Conservation (phyloP, 176 grass and related monocot species). For the Tillandsia fasciculata region DNA sequence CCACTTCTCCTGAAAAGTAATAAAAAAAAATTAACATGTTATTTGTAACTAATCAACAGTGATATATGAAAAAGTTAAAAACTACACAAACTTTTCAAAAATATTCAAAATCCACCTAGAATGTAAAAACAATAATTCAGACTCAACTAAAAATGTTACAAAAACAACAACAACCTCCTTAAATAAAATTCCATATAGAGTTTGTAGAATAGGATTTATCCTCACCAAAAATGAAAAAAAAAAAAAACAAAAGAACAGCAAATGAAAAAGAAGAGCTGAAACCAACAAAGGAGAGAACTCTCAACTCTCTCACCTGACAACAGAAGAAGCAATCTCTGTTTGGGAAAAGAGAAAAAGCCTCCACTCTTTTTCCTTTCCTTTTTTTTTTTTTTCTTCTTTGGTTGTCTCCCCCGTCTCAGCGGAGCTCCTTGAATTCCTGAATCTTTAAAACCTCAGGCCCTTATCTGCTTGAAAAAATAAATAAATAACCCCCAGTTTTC, state of each 20-base stretch:
- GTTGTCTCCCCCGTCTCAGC: no score
- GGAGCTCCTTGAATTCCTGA: no score
- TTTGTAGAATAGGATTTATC: no score
- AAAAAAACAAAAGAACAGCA: neutral
- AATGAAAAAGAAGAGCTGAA: neutral
- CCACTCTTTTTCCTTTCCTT: neutral
- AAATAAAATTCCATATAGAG: neutral
- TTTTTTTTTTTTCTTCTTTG: no score
- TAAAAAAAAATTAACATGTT: slow-evolving; percentile 1
- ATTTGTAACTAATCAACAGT: neutral
- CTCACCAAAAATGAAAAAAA: no score
- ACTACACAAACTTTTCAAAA: slow-evolving; percentile 1
- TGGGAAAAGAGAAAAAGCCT: neutral
- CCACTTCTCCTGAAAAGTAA: slow-evolving; percentile 15
- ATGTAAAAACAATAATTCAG: neutral
- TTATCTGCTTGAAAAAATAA: no score
- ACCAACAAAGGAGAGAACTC: neutral
- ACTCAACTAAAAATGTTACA: neutral
- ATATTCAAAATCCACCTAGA: neutral
- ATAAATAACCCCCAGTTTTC: neutral
- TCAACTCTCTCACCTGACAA: slow-evolving; percentile 1
- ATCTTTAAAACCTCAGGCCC: no score
- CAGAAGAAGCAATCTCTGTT: neutral
- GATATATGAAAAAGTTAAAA: neutral
- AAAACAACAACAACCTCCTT: neutral